Percentiles rank a stretch among this genome's conserved stretches.
Conservation (phyloP, 805 yeast genomes). For the Saturnispora besseyi region DNA sequence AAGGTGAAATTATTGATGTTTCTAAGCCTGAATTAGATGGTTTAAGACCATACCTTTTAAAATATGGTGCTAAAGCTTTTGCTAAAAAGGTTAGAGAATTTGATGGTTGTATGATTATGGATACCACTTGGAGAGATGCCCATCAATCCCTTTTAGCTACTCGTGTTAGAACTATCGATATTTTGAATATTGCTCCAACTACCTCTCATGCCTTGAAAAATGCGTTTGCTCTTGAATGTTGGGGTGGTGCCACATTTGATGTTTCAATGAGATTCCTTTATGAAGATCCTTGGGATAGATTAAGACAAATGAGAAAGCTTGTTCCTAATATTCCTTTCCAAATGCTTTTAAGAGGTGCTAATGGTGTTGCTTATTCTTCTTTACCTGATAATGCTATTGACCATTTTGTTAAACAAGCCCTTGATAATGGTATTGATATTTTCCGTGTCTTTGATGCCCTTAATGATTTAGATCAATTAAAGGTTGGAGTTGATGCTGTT, state of each 20-base stretch:
- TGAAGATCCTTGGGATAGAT: constrained; percentile 98
- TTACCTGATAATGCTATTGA: constrained; percentile 98
- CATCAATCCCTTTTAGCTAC: constrained; percentile 97
- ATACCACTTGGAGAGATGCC: constrained; percentile 99
- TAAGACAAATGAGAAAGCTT: constrained; percentile 73
- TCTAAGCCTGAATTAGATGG: constrained; percentile 57
- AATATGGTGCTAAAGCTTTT: constrained; percentile 81
- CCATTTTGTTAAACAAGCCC: constrained; percentile 91
- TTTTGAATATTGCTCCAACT: constrained; percentile 84
- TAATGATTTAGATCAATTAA: constrained; percentile 91
- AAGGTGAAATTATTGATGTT: constrained; percentile 47
- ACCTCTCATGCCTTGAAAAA: constrained; percentile 86
- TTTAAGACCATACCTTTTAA: constrained; percentile 83
- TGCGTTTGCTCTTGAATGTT: constrained; percentile 94
- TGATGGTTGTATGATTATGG: constrained; percentile 89
- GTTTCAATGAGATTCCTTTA: constrained; percentile 97
- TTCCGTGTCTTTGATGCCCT: constrained; percentile 97
- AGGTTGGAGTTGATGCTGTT: constrained; percentile 97
- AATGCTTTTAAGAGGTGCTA: constrained; percentile 98
- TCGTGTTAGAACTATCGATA: constrained; percentile 90
- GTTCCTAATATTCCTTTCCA: constrained; percentile 99
- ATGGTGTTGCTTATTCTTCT: constrained; percentile 97
- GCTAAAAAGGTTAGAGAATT: constrained; percentile 79
- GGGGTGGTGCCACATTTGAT: constrained; percentile 99
- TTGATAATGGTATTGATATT: constrained; percentile 92